phyloP scores from a whole-genome alignment of 345 rosid species.

The Pistacia atlantica region DNA sequence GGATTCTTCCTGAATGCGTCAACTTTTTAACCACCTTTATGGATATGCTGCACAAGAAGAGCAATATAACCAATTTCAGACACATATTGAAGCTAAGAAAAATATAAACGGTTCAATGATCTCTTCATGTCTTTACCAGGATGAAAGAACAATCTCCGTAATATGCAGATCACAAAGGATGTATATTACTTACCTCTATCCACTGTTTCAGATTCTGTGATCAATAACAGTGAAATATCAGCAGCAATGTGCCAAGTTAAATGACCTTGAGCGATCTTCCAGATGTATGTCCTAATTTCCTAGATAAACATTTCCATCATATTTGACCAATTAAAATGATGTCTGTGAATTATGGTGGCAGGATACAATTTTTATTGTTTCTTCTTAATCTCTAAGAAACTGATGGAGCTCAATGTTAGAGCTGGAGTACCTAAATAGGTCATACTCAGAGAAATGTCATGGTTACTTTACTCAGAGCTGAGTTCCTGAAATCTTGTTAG shows the following conservation, averaged over 20 bases:
- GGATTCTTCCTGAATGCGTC: not conserved
- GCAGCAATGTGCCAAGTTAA: not conserved
- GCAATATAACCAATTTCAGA: not conserved
- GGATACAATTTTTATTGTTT: not conserved
- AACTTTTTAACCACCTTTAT: not conserved
- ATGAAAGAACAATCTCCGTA: not conserved
- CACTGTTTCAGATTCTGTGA: not conserved
- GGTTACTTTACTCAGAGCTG: constrained; percentile 33
- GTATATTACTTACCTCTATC: not conserved
- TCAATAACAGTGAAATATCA: not conserved
- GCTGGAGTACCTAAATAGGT: constrained; percentile 6
- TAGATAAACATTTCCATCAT: not conserved
- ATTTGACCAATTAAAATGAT: not conserved
- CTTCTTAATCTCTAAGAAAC: not conserved
- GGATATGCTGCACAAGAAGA: not conserved
- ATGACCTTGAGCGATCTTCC: not conserved
- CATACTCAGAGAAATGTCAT: not conserved
- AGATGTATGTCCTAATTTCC: not conserved
- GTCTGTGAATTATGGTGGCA: not conserved
- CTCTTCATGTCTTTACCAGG: not conserved
- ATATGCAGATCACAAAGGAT: not conserved
- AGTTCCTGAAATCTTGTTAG: constrained; percentile 56
- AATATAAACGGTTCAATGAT: not conserved
- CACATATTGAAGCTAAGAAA: not conserved
- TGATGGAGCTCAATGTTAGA: not conserved